Percentiles rank a stretch among this genome's conserved stretches.
These are phyloP conservation scores for Pseudozyma pruni DNA, from an alignment of 1,284 basidiomycete species.

Conservation along the genomic window DNA sequence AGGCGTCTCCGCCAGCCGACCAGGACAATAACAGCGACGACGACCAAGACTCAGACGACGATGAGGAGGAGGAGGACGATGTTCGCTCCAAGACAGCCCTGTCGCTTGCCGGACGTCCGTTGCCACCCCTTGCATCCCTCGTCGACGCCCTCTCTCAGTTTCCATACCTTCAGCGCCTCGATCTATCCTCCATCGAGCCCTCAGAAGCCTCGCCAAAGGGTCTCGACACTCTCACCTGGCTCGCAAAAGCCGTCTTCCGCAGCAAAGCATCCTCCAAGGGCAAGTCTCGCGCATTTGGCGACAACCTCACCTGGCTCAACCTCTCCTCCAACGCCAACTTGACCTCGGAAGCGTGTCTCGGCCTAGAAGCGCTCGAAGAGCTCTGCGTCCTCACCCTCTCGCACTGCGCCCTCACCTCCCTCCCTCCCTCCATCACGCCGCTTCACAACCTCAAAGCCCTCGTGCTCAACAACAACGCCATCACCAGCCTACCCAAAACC, in stretches of 20 bases:
- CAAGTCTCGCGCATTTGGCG: constrained; percentile 33
- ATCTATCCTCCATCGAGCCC: constrained; percentile 53
- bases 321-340: constrained; percentile 25
- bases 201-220: constrained; percentile 48
- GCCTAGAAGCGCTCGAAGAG: constrained; percentile 41
- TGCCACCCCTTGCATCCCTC: constrained; percentile 48
- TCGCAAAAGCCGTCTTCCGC: constrained; percentile 52
- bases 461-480: constrained; percentile 58
- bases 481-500: constrained; percentile 25
- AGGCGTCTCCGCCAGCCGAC: too few relatives aligned
- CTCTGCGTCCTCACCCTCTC: constrained; percentile 54
- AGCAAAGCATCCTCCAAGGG: constrained; percentile 31
- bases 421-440: constrained; percentile 43
- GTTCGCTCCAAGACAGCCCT: constrained; percentile 43
- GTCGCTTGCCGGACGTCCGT: constrained; percentile 48
- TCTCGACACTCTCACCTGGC: constrained; percentile 44
- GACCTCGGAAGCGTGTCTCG: constrained; percentile 29
- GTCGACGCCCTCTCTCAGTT: constrained; percentile 59
- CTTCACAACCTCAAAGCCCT: constrained; percentile 57
- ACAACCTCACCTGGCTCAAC: constrained; percentile 44
- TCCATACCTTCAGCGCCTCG: constrained; percentile 51
- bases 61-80: constrained; percentile 13
- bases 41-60: constrained; percentile 1
- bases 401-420: constrained; percentile 38
- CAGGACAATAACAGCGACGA: neutral